Evolutionary conservation across 2,329 filamentous ascomycete genomes (phyloP), one percentile per base, ranked within the genome.

Genomic region (Colletotrichum sp.): DNA sequence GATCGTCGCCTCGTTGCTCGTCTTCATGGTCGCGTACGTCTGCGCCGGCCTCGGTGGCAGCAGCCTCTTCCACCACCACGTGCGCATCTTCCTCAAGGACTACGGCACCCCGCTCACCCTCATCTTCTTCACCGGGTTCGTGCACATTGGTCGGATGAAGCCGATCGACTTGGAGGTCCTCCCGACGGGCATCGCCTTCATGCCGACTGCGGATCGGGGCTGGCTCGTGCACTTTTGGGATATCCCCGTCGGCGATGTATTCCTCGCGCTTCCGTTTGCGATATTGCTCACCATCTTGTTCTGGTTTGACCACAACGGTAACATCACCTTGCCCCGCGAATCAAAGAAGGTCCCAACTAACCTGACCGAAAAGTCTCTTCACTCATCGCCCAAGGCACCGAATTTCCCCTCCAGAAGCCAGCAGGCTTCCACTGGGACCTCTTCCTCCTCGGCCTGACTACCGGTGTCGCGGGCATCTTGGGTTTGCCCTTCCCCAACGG

Each of bases 181-280:
- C 32, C 95, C 95, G 0, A 96, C 93, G 1, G 92, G 92, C 77
- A 92, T 91, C 73, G 92, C 95, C 0, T 98, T 98, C 86, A 92
- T 91, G 80, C 96, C 96, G 0, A 98, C 96, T 0, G 88, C 86
- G 0, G 92, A 93, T 74, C 89, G 95, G 55, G 86, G 88, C 60
- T 98, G 95, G 95, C 89, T 98, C 70, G 91, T 98, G 30, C 88
- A 92, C 77, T 96, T 98, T 80, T 97, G 95, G 95, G 89, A 96
- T 78, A 89, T 98, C 70, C 87, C 87, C 61, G 91, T 94, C 8
- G 90, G 89, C 1, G 93, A 98, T 72, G 89, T 97, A 8, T 98
- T 98, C 82, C 87, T 96, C 58, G 95, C 96, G 2, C 90, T 98
- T n/a, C 96, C 96, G 0, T 98, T 98, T 85, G 95, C 95, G 1